These are phyloP conservation scores for Penicillium corylophilum DNA, from an alignment of 2,329 filamentous ascomycete species.

Conservation along the genomic window DNA sequence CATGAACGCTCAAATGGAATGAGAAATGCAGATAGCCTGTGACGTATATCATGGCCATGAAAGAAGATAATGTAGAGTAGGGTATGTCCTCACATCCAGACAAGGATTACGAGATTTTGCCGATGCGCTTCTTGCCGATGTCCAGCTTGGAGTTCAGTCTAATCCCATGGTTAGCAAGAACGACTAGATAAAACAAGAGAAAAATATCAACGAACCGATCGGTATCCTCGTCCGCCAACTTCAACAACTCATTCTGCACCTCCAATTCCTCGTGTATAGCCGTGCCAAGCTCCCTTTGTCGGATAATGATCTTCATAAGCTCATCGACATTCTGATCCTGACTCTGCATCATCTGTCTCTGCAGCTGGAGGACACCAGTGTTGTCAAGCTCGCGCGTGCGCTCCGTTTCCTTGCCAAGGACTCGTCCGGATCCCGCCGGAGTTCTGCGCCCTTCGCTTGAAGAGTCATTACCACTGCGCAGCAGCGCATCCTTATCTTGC, in stretches of 20 bases:
- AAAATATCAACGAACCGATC: conserved; percentile 41
- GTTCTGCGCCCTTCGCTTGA: conserved; percentile 17
- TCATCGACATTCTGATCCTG: conserved; percentile 62
- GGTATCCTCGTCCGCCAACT: conserved; percentile 59
- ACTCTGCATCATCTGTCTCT: conserved; percentile 61
- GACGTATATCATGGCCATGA: background rate
- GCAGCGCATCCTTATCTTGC: conserved; percentile 46
- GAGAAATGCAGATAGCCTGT: background rate
- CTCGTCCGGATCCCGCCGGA: conserved; percentile 46
- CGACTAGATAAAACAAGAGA: background rate
- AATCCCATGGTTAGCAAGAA: conserved; percentile 14
- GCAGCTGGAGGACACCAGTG: conserved; percentile 62
- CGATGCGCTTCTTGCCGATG: conserved; percentile 48
- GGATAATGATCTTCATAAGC: conserved; percentile 56
- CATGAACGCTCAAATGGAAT: conserved; percentile 10
- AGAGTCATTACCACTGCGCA: conserved; percentile 29
- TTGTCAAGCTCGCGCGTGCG: conserved; percentile 64
- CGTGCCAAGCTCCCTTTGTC: conserved; percentile 63
- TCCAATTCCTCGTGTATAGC: conserved; percentile 63
- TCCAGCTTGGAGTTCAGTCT: conserved; percentile 48
- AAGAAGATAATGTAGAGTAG: background rate
- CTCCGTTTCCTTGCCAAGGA: conserved; percentile 59
- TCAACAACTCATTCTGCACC: conserved; percentile 61
- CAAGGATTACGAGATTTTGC: conserved; percentile 43
- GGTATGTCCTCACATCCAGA: background rate